Evolutionary conservation across 1,284 basidiomycete genomes (phyloP), one percentile per base, ranked within the genome.

Genomic region (Mycosarcoma maydis): DNA sequence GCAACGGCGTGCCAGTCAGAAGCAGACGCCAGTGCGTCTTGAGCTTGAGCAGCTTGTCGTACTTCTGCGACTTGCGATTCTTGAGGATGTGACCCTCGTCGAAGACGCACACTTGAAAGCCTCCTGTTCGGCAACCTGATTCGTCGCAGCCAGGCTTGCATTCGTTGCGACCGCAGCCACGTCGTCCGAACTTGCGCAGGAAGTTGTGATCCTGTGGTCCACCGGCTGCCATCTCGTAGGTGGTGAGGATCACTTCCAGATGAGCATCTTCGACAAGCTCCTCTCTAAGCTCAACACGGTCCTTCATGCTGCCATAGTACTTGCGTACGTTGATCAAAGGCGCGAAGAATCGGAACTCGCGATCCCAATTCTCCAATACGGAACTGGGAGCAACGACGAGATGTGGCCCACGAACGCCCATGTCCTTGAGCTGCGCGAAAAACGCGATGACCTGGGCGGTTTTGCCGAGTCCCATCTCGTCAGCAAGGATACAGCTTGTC

Each of bases 401-500:
- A 83, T 98, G 94, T 17, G 94, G 94, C 0, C 95, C 75, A 9
- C 51, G 93, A 45, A 86, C 86, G 13, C 89, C 89, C 49, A 85
- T 86, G 74, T 92, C 89, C 80, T 92, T 93, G 56, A 98, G 85
- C 72, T 91, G 87, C 2, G 94, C 91, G 53, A 98, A 87, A 85
- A 99, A 96, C 49, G 93, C 90, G 77, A 99, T 98, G 50, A 99
- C 95, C 84, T 99, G 95, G 22, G 94, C 91, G 1, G 95, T 99
- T 85, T 99, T 99, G 26, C 96, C 96, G 55, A 98, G 88, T 76
- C 94, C 78, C 76, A 79, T 78, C 57, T 77, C 77, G 83, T 99
- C 95, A 2, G 95, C 95, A 24, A 99, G 86, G 80, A 99, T 99
- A 83, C 94, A 97, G 60, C 92, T 94, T 46, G 91, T 87, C 57